Conservation (phyloP, 805 yeast genomes). For the Candida verbasci region DNA sequence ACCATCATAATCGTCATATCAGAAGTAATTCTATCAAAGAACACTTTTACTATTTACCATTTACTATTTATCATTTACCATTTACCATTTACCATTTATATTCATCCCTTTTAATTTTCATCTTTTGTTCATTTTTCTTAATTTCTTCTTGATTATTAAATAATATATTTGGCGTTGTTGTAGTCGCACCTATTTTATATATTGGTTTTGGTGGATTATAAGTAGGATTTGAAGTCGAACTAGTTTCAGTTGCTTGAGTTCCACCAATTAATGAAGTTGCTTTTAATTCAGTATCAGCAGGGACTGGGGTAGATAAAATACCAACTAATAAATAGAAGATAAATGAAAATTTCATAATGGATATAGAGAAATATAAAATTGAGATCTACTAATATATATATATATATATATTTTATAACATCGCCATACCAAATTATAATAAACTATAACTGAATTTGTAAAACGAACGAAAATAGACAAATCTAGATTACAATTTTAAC, state of each 20-base stretch:
- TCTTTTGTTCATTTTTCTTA: constrained; percentile 1
- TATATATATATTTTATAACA: not conserved
- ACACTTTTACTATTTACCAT: too few relatives aligned
- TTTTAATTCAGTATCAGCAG: constrained; percentile 23
- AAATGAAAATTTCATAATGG: constrained; percentile 2
- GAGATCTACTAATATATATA: too few relatives aligned
- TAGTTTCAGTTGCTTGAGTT: constrained; percentile 8
- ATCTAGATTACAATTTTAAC: too few relatives aligned
- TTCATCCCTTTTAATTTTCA: constrained; percentile 1
- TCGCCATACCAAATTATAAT: not conserved
- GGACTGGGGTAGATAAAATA: constrained; percentile 21
- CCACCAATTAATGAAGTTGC: constrained; percentile 11
- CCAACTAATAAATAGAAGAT: not conserved
- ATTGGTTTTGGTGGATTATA: constrained; percentile 14
- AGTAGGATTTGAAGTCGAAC: constrained; percentile 16
- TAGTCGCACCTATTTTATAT: constrained; percentile 10
- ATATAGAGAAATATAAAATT: too few relatives aligned
- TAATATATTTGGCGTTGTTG: constrained; percentile 9
- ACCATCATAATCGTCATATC: too few relatives aligned
- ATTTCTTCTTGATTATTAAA: constrained; percentile 14
- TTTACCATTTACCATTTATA: not conserved
- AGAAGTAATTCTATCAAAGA: too few relatives aligned
- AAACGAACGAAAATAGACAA: too few relatives aligned
- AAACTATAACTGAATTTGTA: too few relatives aligned
- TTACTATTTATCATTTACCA: too few relatives aligned